Base-by-base conservation (phyloP, 768 basidiomycete species). In the Calocybe gangraenosa region DNA sequence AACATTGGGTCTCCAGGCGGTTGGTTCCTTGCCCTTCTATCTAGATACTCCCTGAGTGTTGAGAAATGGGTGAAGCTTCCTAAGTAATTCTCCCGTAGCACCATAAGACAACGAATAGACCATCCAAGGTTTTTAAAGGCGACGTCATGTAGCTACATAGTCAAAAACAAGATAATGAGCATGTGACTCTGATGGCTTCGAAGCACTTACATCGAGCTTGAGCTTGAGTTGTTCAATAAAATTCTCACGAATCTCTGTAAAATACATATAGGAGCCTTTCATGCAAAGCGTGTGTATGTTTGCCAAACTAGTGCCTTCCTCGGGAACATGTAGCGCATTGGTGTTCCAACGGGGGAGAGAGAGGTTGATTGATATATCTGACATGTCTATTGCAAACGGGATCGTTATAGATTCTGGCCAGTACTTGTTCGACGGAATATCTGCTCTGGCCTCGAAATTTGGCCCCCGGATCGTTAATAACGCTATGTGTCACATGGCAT, bases 51-150 rank as follows among this genome's bases (percentile, higher is more conserved):
- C 17, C 75, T 77, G 33, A 92, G 71, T 0, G 91, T 96, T 2
- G 84, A 83, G 56, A 94, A 97, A 53, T 95, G 88, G 1, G 92
- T 96, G 64, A 96, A 98, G 3, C 80, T 75, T 9, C 95, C 95
- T 40, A 97, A 81, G 64, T 98, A 98, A 64, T 97, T 97, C 57
- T 95, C 92, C 37, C 87, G 82, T 47, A 96, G 58, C 32, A 85
- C 80, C 81, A 98, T 87, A 52, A 95, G 74, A 58, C 92, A 84
- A 30, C 93, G 81, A 48, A 94, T 77, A 2, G 82, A 82, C 94
- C 94, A 96, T 18, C 92, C 94, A 42, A 92, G 66, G 1, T 74
- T 69, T 60, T 85, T 87, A 66, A 84, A 85, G 7, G 77, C 66
- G 25, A 82, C 58, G 25, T 81, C 73, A 6, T 65, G 56, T 0